These are phyloP conservation scores for Salvia miltiorrhiza DNA, from an alignment of 257 asterid species.

Conservation along the genomic window DNA sequence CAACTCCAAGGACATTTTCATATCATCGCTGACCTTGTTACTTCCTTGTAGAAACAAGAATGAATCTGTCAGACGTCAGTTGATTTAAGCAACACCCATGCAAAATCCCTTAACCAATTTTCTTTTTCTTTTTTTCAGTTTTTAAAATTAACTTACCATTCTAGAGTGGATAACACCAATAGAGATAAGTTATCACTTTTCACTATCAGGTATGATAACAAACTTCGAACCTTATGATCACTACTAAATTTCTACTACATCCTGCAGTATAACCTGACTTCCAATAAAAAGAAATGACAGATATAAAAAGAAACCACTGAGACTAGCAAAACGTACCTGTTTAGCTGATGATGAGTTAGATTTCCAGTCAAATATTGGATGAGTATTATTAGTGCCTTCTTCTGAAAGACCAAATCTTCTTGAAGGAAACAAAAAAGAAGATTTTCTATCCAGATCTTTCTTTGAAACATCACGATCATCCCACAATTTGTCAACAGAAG, in stretches of 20 bases:
- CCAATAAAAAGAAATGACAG: background rate
- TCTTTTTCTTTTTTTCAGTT: background rate
- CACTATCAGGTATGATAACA: background rate
- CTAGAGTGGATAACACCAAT: background rate
- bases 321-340: conserved; percentile 48
- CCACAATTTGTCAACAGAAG: conserved; percentile 81
- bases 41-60: conserved; percentile 1
- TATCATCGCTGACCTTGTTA: background rate
- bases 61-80: background rate
- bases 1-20: conserved; percentile 9
- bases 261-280: background rate
- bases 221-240: background rate
- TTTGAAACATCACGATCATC: conserved; percentile 52
- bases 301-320: conserved; percentile 1
- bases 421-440: conserved; percentile 58
- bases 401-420: conserved; percentile 69
- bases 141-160: background rate
- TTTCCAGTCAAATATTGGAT: conserved; percentile 74
- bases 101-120: background rate
- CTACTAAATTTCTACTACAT: conserved; percentile 4
- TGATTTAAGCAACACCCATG: background rate
- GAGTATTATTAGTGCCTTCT: conserved; percentile 56
- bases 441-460: conserved; percentile 60
- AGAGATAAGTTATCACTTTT: background rate
- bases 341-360: conserved; percentile 47